phyloP scores from a whole-genome alignment of 306 rosid genomes.

The Glycine soja region DNA sequence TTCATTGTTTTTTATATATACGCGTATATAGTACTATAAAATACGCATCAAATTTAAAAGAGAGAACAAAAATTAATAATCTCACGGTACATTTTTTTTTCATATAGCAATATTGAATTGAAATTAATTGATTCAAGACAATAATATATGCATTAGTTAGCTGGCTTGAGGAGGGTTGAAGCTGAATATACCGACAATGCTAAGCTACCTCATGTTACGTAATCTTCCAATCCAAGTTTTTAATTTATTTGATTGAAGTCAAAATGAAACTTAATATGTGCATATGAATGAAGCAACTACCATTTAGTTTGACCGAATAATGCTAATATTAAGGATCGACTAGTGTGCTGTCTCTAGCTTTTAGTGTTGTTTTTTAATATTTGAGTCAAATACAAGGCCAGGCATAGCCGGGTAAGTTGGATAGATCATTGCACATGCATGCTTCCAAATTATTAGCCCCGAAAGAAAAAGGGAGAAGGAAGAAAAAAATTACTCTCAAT shows the following conservation, averaged over 20 bases:
- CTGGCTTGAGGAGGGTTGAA: slow-evolving; percentile 17
- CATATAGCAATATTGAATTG: background rate
- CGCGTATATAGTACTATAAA: background rate
- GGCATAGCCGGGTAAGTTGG: background rate
- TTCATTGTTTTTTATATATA: background rate
- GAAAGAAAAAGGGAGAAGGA: background rate
- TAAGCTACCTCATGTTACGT: slow-evolving; percentile 6
- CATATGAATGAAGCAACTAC: slow-evolving; percentile 11
- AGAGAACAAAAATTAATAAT: background rate
- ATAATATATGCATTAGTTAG: background rate
- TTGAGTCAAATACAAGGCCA: slow-evolving; percentile 18
- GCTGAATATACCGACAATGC: background rate
- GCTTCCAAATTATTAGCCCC: slow-evolving; percentile 31
- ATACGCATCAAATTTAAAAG: background rate
- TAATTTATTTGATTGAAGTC: background rate
- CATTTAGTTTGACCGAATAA: slow-evolving; percentile 36
- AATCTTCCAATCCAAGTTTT: slow-evolving; percentile 19
- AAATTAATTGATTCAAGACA: background rate
- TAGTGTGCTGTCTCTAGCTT: slow-evolving; percentile 4
- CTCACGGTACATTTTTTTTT: background rate
- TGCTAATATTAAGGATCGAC: slow-evolving; percentile 8
- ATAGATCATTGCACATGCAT: slow-evolving; percentile 28
- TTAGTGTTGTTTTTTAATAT: slow-evolving; percentile 18
- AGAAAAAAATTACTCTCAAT: too few species aligned
- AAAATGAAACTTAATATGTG: background rate